phyloP scores from a whole-genome alignment of 345 rosid genomes.

The Gossypioides kirkii region DNA sequence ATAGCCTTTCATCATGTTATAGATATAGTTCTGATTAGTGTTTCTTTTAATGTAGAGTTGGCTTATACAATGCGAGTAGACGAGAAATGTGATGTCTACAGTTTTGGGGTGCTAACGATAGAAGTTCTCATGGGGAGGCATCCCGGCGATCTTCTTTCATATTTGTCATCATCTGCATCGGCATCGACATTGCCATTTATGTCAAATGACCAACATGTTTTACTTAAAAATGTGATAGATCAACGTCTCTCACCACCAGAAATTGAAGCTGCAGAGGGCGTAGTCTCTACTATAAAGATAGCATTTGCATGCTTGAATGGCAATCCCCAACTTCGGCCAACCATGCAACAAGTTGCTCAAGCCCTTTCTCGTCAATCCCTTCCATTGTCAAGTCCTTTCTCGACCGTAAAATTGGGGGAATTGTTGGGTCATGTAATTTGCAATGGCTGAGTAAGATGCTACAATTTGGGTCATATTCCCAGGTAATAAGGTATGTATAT shows the following conservation, averaged over 20 bases:
- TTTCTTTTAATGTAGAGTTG: neutral
- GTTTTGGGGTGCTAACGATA: neutral
- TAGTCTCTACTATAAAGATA: neutral
- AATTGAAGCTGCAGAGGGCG: neutral
- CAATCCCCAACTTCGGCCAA: neutral
- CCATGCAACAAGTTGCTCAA: neutral
- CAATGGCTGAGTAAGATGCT: neutral
- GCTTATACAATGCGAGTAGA: neutral
- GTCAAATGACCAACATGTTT: neutral
- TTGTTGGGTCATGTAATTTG: neutral
- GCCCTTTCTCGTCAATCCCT: neutral
- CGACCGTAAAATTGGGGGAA: neutral
- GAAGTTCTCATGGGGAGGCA: slow-evolving; percentile 2
- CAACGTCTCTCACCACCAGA: neutral
- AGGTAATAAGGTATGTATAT: too few species aligned
- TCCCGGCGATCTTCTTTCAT: neutral
- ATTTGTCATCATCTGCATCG: too few species aligned
- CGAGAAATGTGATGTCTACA: slow-evolving; percentile 9
- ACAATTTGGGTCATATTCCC: too few species aligned
- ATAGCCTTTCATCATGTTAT: too few species aligned
- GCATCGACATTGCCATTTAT: neutral
- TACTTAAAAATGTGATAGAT: neutral
- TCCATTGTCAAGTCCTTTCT: neutral
- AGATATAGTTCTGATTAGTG: too few species aligned
- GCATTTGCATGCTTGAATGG: neutral